Conservation (phyloP, 768 basidiomycete species). For the Podaxis rugospora region DNA sequence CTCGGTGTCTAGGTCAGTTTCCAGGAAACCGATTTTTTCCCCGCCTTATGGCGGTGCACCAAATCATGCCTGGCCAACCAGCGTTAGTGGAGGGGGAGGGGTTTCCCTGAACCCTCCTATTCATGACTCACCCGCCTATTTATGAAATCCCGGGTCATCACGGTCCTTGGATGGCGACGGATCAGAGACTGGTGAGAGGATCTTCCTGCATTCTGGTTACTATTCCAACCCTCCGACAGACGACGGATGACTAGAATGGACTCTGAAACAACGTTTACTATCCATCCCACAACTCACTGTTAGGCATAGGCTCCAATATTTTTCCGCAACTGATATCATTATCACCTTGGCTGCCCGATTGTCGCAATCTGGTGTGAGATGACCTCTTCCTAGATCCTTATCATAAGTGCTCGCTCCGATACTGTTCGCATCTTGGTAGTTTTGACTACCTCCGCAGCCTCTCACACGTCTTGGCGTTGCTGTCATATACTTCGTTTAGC, state of each 20-base stretch:
- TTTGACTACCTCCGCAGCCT: conserved; percentile 4
- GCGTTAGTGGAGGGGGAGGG: background rate
- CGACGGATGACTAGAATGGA: background rate
- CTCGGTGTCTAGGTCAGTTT: background rate
- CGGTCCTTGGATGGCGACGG: background rate
- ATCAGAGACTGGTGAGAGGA: background rate
- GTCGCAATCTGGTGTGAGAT: background rate
- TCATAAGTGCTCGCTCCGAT: background rate
- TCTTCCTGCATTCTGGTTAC: background rate
- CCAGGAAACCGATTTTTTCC: background rate
- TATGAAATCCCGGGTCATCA: background rate
- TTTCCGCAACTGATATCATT: background rate
- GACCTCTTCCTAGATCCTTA: background rate
- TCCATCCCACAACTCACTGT: background rate
- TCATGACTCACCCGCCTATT: background rate
- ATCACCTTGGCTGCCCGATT: conserved; percentile 2
- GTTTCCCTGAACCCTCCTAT: background rate
- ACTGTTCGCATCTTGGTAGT: background rate
- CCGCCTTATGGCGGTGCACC: background rate
- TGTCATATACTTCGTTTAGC: background rate
- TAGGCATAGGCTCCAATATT: background rate
- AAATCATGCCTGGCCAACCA: background rate
- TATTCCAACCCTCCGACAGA: background rate
- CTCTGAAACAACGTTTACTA: conserved; percentile 2
- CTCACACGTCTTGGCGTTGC: background rate